Evolutionary conservation across 352 stramenopile species (phyloP).

Genomic region (Globisporangium nodosum): DNA sequence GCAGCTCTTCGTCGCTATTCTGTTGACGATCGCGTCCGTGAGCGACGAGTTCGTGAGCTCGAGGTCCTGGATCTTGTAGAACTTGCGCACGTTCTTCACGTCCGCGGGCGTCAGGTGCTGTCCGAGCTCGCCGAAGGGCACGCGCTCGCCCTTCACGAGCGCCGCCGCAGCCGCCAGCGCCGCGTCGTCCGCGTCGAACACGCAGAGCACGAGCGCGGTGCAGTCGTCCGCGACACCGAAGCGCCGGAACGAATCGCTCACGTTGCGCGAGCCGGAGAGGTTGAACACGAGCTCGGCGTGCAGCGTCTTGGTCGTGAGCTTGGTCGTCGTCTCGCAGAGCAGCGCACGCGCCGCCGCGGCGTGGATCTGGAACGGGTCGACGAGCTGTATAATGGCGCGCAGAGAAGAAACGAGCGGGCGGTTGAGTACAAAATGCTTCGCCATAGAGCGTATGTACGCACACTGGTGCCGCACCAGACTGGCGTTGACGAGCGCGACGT

Average conservation of each 20-base stretch:
- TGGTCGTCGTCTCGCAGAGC: conserved; percentile 49
- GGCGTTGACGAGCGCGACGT: conserved; percentile 72
- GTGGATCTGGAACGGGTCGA: conserved; percentile 73
- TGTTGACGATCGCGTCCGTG: conserved; percentile 58
- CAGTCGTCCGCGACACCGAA: conserved; percentile 62
- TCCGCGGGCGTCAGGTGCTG: conserved; percentile 41
- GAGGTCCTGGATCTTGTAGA: conserved; percentile 81
- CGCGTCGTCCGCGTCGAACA: conserved; percentile 61
- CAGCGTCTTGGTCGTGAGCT: conserved; percentile 67
- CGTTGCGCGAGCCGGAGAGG: conserved; percentile 77
- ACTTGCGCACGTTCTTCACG: conserved; percentile 62
- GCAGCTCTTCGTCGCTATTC: conserved; percentile 87
- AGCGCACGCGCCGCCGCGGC: conserved; percentile 63
- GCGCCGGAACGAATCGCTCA: conserved; percentile 75
- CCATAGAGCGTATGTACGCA: too few species aligned
- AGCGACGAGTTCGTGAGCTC: conserved; percentile 63
- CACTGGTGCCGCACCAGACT: conserved; percentile 32
- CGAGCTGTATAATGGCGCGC: conserved; percentile 28
- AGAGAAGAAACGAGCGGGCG: background rate
- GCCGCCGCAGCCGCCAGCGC: conserved; percentile 25
- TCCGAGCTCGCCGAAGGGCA: conserved; percentile 39
- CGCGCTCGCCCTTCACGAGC: conserved; percentile 48
- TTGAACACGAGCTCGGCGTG: conserved; percentile 85
- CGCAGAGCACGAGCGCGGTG: conserved; percentile 60
- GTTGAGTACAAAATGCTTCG: background rate